phyloP scores from a whole-genome alignment of 495 filamentous ascomycete species.

The Podospora australis region DNA sequence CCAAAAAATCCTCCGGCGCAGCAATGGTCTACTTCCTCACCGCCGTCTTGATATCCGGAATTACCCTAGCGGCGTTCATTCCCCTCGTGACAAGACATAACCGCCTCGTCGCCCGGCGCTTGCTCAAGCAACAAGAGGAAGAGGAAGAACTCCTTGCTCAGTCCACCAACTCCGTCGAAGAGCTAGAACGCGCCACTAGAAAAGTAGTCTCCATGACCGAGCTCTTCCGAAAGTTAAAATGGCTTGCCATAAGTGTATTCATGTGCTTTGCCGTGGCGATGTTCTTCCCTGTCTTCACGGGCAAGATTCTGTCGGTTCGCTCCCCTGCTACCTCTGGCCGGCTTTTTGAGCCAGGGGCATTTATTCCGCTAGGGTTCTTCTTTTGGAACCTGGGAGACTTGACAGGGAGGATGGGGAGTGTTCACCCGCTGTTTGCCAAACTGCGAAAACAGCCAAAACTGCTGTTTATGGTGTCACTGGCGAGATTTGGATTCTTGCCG shows the following conservation, averaged over 20 bases:
- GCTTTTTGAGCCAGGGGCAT: slow-evolving; percentile 65
- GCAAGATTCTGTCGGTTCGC: slow-evolving; percentile 66
- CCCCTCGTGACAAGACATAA: slow-evolving; percentile 43
- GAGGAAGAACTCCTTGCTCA: too few relatives aligned
- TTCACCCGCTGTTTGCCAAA: slow-evolving; percentile 53
- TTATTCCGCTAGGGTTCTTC: slow-evolving; percentile 86
- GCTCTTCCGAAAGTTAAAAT: slow-evolving; percentile 68
- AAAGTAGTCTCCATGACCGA: slow-evolving; percentile 58
- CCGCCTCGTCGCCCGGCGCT: slow-evolving; percentile 34
- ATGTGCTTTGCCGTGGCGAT: slow-evolving; percentile 78
- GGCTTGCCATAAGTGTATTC: slow-evolving; percentile 63
- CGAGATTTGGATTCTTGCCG: slow-evolving; percentile 66
- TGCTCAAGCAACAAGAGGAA: slow-evolving; percentile 22
- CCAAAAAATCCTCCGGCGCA: slow-evolving; percentile 44
- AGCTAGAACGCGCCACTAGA: slow-evolving; percentile 39
- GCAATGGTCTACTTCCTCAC: slow-evolving; percentile 91
- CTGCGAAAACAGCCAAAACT: slow-evolving; percentile 54
- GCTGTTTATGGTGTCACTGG: slow-evolving; percentile 58
- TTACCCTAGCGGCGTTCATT: slow-evolving; percentile 52
- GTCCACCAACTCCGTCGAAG: slow-evolving; percentile 38
- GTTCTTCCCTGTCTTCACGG: slow-evolving; percentile 91
- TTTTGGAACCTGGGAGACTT: slow-evolving; percentile 93
- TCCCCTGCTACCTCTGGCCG: slow-evolving; percentile 37
- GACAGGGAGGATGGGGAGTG: slow-evolving; percentile 62
- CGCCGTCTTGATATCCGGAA: slow-evolving; percentile 56